Base-by-base conservation (phyloP, 2,329 filamentous ascomycete genomes). In the Epichloe aotearoae region DNA sequence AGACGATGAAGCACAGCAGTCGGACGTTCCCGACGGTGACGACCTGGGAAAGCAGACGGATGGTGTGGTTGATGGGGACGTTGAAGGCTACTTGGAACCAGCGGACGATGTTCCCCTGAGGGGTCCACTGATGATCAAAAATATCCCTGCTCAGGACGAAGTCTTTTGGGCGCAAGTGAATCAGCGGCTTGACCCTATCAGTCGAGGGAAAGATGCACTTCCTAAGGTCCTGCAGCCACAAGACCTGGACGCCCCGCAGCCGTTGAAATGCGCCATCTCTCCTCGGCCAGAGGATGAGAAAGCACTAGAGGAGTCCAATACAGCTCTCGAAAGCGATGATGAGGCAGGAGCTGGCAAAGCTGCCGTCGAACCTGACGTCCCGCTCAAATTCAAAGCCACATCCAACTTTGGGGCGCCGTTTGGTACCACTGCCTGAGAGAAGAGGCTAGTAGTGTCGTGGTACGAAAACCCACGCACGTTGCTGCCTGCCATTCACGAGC, bases 91-190 rank as follows among this genome's bases (percentile, higher is more conserved):
- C 7, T 56, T 72, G 36, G 69, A 74, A 30, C 64, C 69, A 4
- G 58, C 61, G 8, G 69, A 72, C 4, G 77, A 79, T 53, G 64
- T 61, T 1, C 64, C 67, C 19, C 65, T 80, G 34, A 74, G 69
- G 49, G 76, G 74, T 0, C 77, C 76, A 8, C 57, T 80, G 47
- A 75, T 74, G 65, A 66, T 80, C 38, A 69, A 71, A 52, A 80
- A 80, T 54, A 73, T 75, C 52, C 75, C 76, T 1, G 74, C 73
- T 1, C 69, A 76, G 46, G 77, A 80, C 52, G 76, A 79, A 56
- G 64, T 73, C 20, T 80, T 80, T 54, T 72, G 76, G 47, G 65
- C 66, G 43, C 65, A 66, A 52, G 61, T 80, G 15, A 71, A 73
- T 38, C 69, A 75, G 58, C 79, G 74, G 59, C 67, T 80, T 2